Conservation (phyloP, 1,284 basidiomycete species). For the Pseudozyma hubeiensis region DNA sequence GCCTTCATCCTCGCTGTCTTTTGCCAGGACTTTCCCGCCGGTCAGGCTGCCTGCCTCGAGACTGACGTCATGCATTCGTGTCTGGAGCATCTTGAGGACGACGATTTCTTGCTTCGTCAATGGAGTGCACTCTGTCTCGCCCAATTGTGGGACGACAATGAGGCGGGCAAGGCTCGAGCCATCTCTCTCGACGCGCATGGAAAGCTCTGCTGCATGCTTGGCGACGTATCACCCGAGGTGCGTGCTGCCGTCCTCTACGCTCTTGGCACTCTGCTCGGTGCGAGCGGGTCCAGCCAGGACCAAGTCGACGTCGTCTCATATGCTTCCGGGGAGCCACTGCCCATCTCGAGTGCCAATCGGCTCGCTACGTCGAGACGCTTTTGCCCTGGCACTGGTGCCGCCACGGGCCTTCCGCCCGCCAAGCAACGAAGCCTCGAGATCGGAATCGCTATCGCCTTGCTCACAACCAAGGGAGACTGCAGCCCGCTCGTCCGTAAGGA, state of each 20-base stretch:
- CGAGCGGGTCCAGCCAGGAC: slow-evolving; percentile 74
- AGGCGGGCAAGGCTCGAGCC: slow-evolving; percentile 88
- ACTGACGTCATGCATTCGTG: slow-evolving; percentile 91
- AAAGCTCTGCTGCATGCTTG: slow-evolving; percentile 82
- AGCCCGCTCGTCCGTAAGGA: slow-evolving; percentile 97
- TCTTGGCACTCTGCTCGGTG: slow-evolving; percentile 91
- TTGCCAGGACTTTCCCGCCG: slow-evolving; percentile 85
- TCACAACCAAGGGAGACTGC: slow-evolving; percentile 87
- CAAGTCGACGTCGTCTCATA: slow-evolving; percentile 52
- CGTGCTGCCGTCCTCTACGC: slow-evolving; percentile 91
- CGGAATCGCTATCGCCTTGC: slow-evolving; percentile 73
- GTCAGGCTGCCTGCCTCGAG: slow-evolving; percentile 86
- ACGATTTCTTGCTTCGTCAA: slow-evolving; percentile 90
- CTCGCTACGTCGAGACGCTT: slow-evolving; percentile 65
- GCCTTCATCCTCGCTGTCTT: slow-evolving; percentile 95
- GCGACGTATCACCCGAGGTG: slow-evolving; percentile 92
- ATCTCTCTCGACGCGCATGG: slow-evolving; percentile 86
- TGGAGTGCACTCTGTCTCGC: slow-evolving; percentile 95
- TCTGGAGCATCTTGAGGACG: slow-evolving; percentile 82
- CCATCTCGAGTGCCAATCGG: slow-evolving; percentile 16
- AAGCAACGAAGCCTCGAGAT: slow-evolving; percentile 75
- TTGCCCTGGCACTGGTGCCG: slow-evolving; percentile 84
- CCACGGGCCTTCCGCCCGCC: slow-evolving; percentile 81
- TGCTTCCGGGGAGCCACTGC: slow-evolving; percentile 26
- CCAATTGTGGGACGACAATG: slow-evolving; percentile 93